phyloP scores from a whole-genome alignment of 345 rosid genomes.

The Mangifera indica region DNA sequence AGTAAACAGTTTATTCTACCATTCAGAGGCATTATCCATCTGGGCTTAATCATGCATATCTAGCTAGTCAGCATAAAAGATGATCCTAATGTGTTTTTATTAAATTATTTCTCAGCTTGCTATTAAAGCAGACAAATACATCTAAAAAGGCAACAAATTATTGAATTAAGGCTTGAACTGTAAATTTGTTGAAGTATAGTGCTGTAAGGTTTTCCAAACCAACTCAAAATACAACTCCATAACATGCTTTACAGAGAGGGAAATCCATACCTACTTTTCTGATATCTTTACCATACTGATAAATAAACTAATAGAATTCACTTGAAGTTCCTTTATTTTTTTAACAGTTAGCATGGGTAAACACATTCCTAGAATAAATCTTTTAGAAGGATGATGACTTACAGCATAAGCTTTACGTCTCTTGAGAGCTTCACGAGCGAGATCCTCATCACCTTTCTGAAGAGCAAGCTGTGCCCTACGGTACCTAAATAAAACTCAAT shows the following conservation, averaged over 20 bases:
- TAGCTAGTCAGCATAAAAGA: not conserved
- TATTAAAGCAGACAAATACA: not conserved
- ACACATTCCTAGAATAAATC: not conserved
- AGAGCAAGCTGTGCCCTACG: slow-evolving; percentile 80
- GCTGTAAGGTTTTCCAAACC: not conserved
- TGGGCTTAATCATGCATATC: slow-evolving; percentile 1
- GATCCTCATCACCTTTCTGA: slow-evolving; percentile 78
- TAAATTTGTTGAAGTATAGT: not conserved
- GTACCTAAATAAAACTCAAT: slow-evolving; percentile 46
- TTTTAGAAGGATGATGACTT: slow-evolving; percentile 26
- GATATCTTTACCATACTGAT: not conserved
- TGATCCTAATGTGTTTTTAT: slow-evolving; percentile 3
- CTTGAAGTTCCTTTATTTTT: too few species aligned
- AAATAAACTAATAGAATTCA: not conserved
- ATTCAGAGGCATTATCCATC: not conserved
- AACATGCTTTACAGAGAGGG: not conserved
- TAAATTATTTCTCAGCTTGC: not conserved
- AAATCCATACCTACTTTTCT: not conserved
- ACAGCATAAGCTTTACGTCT: slow-evolving; percentile 76
- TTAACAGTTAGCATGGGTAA: not conserved
- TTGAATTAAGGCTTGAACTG: not conserved
- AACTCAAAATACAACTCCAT: not conserved
- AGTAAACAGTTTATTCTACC: not conserved
- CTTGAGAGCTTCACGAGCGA: slow-evolving; percentile 85
- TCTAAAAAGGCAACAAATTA: not conserved